Evolutionary conservation across 2,329 filamentous ascomycete genomes (phyloP).

Genomic region (Chrysosporium keratinophilum): DNA sequence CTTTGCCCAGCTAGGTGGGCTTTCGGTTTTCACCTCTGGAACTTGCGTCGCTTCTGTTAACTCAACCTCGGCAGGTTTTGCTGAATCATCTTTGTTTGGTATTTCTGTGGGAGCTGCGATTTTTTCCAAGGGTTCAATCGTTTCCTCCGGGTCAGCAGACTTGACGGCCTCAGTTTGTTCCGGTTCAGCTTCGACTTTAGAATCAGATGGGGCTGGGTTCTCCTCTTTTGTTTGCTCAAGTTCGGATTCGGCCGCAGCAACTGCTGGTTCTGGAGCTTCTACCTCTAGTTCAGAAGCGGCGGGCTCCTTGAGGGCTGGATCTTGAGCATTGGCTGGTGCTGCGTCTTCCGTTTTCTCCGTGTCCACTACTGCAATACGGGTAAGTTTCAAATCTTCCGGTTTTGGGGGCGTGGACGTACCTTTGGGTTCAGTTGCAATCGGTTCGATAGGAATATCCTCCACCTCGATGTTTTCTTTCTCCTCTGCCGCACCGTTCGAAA

Average conservation of each 20-base stretch:
- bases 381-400: background rate
- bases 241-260: background rate
- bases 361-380: background rate
- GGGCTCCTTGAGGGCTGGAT: background rate
- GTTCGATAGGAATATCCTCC: background rate
- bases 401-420: background rate
- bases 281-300: background rate
- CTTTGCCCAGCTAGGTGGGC: background rate
- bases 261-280: background rate
- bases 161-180: constrained; percentile 3
- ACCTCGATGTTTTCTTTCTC: constrained; percentile 1
- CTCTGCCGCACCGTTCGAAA: constrained; percentile 14
- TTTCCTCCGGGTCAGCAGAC: background rate
- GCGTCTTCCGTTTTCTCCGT: background rate
- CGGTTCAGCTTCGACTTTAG: background rate
- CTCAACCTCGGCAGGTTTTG: background rate
- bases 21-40: background rate
- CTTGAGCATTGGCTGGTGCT: too few species aligned
- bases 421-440: background rate
- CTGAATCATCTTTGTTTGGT: background rate
- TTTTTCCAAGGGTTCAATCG: background rate
- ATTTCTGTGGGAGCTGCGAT: background rate
- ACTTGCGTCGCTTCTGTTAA: background rate
- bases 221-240: background rate
- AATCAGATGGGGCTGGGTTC: background rate